A percentile compares a stretch with the other conserved stretches of the same genome.
Conservation (phyloP, 495 filamentous ascomycete genomes). For the Penicillium coffeae region DNA sequence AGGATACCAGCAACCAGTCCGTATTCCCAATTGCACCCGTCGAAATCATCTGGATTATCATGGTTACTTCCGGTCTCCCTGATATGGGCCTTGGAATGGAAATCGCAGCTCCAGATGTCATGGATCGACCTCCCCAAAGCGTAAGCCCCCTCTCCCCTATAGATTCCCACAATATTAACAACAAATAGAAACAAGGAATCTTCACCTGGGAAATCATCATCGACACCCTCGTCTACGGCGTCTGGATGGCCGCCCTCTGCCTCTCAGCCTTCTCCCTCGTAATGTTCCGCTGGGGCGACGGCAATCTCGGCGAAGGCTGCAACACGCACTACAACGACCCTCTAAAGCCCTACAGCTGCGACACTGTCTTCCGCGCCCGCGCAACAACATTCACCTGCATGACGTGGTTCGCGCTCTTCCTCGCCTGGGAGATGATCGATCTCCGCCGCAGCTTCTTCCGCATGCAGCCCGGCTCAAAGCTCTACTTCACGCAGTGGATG, state of each 20-base stretch:
- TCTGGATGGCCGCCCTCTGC: slow-evolving; percentile 67
- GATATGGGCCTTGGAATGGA: slow-evolving; percentile 77
- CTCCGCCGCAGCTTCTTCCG: slow-evolving; percentile 65
- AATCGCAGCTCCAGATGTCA: slow-evolving; percentile 60
- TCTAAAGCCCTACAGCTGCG: slow-evolving; percentile 41
- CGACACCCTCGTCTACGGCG: slow-evolving; percentile 66
- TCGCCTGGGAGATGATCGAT: slow-evolving; percentile 71
- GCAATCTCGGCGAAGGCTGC: slow-evolving; percentile 57
- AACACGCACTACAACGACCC: slow-evolving; percentile 52
- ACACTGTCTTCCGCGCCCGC: slow-evolving; percentile 66
- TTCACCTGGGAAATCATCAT: slow-evolving; percentile 66
- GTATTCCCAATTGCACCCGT: slow-evolving; percentile 72
- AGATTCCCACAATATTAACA: slow-evolving; percentile 27
- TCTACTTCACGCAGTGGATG: slow-evolving; percentile 53
- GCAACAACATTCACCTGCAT: slow-evolving; percentile 69
- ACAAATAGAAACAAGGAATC: slow-evolving; percentile 57
- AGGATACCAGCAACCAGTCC: slow-evolving; percentile 57
- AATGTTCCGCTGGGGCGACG: slow-evolving; percentile 63
- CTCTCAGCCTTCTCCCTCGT: slow-evolving; percentile 62
- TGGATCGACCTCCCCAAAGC: slow-evolving; percentile 62
- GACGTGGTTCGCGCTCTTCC: slow-evolving; percentile 71
- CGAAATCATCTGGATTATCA: slow-evolving; percentile 75
- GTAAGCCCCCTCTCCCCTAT: slow-evolving; percentile 20
- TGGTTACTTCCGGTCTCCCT: slow-evolving; percentile 68
- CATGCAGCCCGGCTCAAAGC: slow-evolving; percentile 55